Conservation (phyloP, 2,329 filamentous ascomycete genomes). For the Paecilomyces variotii region DNA sequence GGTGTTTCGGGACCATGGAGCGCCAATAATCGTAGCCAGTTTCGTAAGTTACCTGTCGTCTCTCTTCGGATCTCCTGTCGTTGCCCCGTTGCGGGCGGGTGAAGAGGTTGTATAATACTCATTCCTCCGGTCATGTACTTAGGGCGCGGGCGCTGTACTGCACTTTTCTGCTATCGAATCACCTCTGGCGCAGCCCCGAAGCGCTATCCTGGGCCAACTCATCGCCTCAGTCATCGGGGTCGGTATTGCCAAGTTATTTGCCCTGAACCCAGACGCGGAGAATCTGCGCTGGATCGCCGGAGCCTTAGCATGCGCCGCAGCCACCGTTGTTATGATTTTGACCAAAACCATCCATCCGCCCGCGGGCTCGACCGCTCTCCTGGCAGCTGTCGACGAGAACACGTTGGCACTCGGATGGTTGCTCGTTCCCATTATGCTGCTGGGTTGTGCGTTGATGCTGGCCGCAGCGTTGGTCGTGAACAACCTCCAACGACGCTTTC, state of each 20-base stretch:
- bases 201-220: slow-evolving; percentile 59
- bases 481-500: slow-evolving; percentile 60
- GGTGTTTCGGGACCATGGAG: slow-evolving; percentile 44
- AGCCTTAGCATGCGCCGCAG: slow-evolving; percentile 55
- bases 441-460: slow-evolving; percentile 56
- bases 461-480: slow-evolving; percentile 57
- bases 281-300: slow-evolving; percentile 57
- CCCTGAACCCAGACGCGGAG: slow-evolving; percentile 40
- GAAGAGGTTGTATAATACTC: neutral
- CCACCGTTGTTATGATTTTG: slow-evolving; percentile 58
- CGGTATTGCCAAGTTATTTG: slow-evolving; percentile 57
- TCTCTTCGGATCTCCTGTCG: neutral
- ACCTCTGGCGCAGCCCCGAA: slow-evolving; percentile 65
- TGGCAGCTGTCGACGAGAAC: slow-evolving; percentile 54
- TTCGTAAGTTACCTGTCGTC: slow-evolving; percentile 49
- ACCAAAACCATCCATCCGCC: slow-evolving; percentile 68
- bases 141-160: slow-evolving; percentile 70
- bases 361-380: slow-evolving; percentile 63
- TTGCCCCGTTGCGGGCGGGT: neutral
- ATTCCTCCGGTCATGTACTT: neutral
- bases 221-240: slow-evolving; percentile 56
- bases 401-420: slow-evolving; percentile 59
- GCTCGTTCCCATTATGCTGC: slow-evolving; percentile 54
- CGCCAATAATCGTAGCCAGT: slow-evolving; percentile 59
- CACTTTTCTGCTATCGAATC: slow-evolving; percentile 65